These are phyloP conservation scores for Ceratobasidium sp. DNA, from an alignment of 1,284 basidiomycete species.

Conservation along the genomic window DNA sequence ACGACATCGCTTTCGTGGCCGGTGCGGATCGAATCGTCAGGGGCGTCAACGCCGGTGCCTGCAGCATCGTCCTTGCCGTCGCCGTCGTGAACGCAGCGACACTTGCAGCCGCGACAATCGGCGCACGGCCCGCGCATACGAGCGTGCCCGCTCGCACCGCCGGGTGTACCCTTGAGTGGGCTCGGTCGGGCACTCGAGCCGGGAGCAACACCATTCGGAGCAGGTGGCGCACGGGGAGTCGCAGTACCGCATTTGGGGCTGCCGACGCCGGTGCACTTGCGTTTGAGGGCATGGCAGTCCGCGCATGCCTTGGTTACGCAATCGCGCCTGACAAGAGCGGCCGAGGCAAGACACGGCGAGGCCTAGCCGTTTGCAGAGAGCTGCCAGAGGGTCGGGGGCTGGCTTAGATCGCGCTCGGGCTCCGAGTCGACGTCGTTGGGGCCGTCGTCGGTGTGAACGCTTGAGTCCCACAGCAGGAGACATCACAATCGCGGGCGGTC, in stretches of 20 bases:
- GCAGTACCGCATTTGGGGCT: constrained; percentile 30
- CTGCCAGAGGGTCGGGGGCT: constrained; percentile 33
- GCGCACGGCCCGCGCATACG: constrained; percentile 35
- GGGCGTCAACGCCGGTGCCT: constrained; percentile 14
- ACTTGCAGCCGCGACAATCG: constrained; percentile 37
- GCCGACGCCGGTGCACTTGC: constrained; percentile 37
- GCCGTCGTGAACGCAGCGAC: constrained; percentile 29
- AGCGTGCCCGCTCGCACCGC: constrained; percentile 21
- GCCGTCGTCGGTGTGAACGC: constrained; percentile 23
- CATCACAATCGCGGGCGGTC: too few relatives aligned
- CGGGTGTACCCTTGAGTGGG: constrained; percentile 23
- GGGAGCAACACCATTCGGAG: not conserved
- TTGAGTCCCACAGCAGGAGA: constrained; percentile 16
- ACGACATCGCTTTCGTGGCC: constrained; percentile 21
- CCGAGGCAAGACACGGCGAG: not conserved
- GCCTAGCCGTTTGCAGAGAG: constrained; percentile 18
- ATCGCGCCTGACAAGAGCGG: constrained; percentile 35
- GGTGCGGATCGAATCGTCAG: constrained; percentile 33
- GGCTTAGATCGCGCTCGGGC: constrained; percentile 30
- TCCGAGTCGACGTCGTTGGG: constrained; percentile 37
- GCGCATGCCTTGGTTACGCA: constrained; percentile 38
- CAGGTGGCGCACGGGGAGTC: constrained; percentile 1
- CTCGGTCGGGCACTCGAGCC: constrained; percentile 14
- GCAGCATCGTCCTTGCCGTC: constrained; percentile 21
- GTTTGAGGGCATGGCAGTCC: constrained; percentile 45